phyloP scores from a whole-genome alignment of 441 rosid genomes.

The Populus hybrid region DNA sequence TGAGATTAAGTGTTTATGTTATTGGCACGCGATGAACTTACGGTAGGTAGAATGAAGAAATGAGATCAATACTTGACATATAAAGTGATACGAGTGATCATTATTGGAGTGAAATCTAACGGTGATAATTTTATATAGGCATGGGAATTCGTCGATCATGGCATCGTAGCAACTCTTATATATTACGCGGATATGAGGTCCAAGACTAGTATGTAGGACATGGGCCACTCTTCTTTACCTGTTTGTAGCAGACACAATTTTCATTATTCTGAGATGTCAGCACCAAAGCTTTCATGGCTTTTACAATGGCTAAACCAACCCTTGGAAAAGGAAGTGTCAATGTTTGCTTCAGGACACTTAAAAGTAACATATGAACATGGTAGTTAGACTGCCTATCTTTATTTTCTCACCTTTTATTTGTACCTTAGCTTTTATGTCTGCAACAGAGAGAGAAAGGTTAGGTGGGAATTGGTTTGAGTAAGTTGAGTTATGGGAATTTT shows the following conservation, averaged over 20 bases:
- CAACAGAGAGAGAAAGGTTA: slow-evolving; percentile 19
- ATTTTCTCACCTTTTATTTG: slow-evolving; percentile 29
- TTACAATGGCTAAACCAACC: slow-evolving; percentile 31
- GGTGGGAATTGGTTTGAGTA: slow-evolving; percentile 22
- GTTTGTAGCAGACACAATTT: slow-evolving; percentile 11
- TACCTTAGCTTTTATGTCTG: slow-evolving; percentile 33
- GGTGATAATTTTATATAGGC: not conserved
- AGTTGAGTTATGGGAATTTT: not conserved
- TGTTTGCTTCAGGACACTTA: slow-evolving; percentile 16
- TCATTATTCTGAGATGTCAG: slow-evolving; percentile 17
- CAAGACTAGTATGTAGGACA: not conserved
- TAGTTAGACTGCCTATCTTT: slow-evolving; percentile 27
- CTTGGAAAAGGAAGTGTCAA: slow-evolving; percentile 22
- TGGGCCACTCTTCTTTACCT: not conserved
- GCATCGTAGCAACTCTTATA: too few species aligned
- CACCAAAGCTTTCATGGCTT: slow-evolving; percentile 21
- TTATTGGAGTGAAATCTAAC: not conserved
- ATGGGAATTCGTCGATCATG: not conserved
- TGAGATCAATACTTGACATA: not conserved
- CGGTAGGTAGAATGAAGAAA: not conserved
- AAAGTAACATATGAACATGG: slow-evolving; percentile 32
- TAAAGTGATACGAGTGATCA: not conserved
- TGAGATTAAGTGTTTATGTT: not conserved
- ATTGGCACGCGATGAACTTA: not conserved
- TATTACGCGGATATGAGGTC: not conserved